phyloP scores from a whole-genome alignment of 208 protist genomes.

The Endotrypanum monterogeii region DNA sequence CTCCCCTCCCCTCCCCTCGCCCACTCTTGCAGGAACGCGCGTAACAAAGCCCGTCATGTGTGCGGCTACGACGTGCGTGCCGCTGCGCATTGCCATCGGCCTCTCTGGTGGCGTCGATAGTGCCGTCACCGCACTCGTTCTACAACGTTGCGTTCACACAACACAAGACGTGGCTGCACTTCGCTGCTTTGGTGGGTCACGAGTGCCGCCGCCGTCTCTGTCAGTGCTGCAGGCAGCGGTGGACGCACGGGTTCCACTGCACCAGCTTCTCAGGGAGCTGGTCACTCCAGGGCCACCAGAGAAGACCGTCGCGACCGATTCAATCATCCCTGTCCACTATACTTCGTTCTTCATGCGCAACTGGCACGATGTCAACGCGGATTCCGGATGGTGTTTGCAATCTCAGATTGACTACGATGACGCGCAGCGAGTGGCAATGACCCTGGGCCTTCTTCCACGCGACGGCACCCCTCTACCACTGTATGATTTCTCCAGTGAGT shows the following conservation, averaged over 20 bases:
- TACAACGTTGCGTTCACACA: constrained; percentile 58
- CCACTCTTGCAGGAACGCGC: neutral
- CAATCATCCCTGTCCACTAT: constrained; percentile 24
- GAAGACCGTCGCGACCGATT: neutral
- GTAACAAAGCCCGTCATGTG: neutral
- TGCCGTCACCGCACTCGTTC: constrained; percentile 63
- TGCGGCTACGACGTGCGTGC: neutral
- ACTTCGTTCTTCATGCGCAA: constrained; percentile 66
- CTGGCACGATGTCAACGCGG: constrained; percentile 58
- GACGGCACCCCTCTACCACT: constrained; percentile 29
- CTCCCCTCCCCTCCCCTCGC: too few relatives aligned
- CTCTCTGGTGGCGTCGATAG: constrained; percentile 88
- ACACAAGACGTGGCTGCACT: constrained; percentile 57
- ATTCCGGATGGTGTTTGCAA: constrained; percentile 50
- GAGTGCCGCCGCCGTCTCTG: constrained; percentile 4
- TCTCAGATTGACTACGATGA: constrained; percentile 65
- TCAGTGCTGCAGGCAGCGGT: constrained; percentile 10
- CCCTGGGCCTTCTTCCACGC: constrained; percentile 34
- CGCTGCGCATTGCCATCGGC: constrained; percentile 55
- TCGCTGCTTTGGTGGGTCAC: constrained; percentile 18
- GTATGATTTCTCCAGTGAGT: constrained; percentile 48
- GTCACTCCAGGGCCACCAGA: neutral
- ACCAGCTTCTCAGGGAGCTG: constrained; percentile 1
- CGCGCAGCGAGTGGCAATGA: constrained; percentile 53
- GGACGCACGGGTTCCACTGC: constrained; percentile 1